Base-by-base conservation (phyloP, 192 early-diverging fungal genomes). In the Cladochytrium replicatum region DNA sequence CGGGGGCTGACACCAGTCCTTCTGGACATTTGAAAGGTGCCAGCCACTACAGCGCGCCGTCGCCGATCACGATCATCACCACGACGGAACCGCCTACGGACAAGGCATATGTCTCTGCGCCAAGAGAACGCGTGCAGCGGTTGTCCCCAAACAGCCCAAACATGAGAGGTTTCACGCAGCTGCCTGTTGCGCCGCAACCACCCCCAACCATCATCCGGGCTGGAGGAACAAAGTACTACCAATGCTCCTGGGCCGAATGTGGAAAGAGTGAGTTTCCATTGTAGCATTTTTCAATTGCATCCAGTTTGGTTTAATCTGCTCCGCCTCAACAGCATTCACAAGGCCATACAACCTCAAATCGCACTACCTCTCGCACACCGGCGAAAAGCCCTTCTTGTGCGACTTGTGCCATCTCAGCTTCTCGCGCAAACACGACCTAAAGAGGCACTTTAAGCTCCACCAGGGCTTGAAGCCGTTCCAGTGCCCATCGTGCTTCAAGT, bases 391-490 rank as follows among this genome's bases (percentile, higher is more conserved):
- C 19, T 78, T 68, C 46, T 61, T 59, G 24, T 78, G 75, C 61
- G 48, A 58, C 23, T 60, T 67, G 21, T 90, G 88, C 64, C 67
- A 75, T 0, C 70, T 77, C 32, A 58, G 64, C 6, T 90, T 90
- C 67, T 81, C 85, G 27, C 69, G 87, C 19, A 76, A 83, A 34
- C 86, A 90, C 55, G 88, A 90, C 60, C 69, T 87, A 40, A 88
- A 86, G 58, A 76, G 88, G 11, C 81, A 83, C 19, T 11, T 9
- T 8, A 44, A 44, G 43, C 43, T 44, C 8, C 43, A 44, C 29
- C 37, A 48, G 2, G 69, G 66, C 28, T 28, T 54, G 11, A 64
- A 63, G 47, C 58, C 67, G 30, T 59, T 61, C 53, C 30, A 43
- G 29, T 72, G 69, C 50, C 37, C 47, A 19, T 51, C 56, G 5